Evolutionary conservation across 129 eudicot genomes (phyloP).

Genomic region (Flaveria ramosissima): DNA sequence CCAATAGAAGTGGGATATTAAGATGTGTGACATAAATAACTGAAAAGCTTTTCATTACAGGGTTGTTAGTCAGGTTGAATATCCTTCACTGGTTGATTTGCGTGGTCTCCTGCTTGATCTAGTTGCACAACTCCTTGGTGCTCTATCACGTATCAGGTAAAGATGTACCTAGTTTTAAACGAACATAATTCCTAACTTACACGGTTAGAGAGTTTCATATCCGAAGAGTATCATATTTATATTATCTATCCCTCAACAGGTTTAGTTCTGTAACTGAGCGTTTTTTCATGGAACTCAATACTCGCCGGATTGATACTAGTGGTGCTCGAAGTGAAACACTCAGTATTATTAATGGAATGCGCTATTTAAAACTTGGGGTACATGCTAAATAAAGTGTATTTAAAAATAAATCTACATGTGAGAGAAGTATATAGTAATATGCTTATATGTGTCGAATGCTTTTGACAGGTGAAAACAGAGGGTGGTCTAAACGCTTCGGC

Average conservation of each 20-base stretch:
- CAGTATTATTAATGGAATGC: slow-evolving; percentile 95
- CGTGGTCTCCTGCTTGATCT: slow-evolving; percentile 93
- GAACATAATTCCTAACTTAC: neutral
- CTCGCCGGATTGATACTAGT: slow-evolving; percentile 90
- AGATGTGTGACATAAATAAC: slow-evolving; percentile 4
- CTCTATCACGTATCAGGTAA: slow-evolving; percentile 93
- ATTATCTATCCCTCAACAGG: slow-evolving; percentile 38
- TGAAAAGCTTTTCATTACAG: slow-evolving; percentile 43
- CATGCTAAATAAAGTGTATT: slow-evolving; percentile 25
- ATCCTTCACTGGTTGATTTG: slow-evolving; percentile 93
- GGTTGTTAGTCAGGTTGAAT: slow-evolving; percentile 97
- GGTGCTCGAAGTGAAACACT: slow-evolving; percentile 95
- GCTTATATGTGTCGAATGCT: slow-evolving; percentile 18
- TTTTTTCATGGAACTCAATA: slow-evolving; percentile 95
- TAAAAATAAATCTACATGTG: neutral
- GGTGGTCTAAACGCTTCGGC: slow-evolving; percentile 95
- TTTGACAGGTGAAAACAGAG: slow-evolving; percentile 86
- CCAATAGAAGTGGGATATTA: neutral
- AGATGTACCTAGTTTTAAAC: neutral
- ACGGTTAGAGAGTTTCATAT: slow-evolving; percentile 6
- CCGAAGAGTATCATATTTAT: neutral
- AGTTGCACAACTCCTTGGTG: slow-evolving; percentile 97
- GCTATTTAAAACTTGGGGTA: slow-evolving; percentile 98
- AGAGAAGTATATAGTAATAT: slow-evolving; percentile 20
- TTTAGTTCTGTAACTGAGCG: slow-evolving; percentile 98